Evolutionary conservation across 495 filamentous ascomycete species (phyloP).

Genomic region (Terfezia claveryi): DNA sequence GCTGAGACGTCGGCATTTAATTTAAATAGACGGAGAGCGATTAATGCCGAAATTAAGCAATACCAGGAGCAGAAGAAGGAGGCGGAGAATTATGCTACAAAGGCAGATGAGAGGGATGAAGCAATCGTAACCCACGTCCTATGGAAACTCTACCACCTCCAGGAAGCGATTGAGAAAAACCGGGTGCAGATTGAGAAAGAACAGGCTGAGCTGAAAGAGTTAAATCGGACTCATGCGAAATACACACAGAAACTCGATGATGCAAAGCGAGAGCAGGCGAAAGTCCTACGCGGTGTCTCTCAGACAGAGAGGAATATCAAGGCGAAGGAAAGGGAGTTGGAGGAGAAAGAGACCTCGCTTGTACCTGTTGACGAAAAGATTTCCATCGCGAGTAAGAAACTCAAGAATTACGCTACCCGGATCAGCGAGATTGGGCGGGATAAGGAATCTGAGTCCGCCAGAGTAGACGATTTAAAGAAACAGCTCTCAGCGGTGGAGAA

Average conservation of each 20-base stretch:
- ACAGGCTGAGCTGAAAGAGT: slow-evolving; percentile 90
- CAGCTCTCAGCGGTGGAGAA: slow-evolving; percentile 69
- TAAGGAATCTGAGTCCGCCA: slow-evolving; percentile 40
- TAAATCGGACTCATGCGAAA: slow-evolving; percentile 64
- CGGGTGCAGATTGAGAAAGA: slow-evolving; percentile 78
- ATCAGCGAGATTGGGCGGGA: slow-evolving; percentile 54
- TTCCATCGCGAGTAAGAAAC: slow-evolving; percentile 48
- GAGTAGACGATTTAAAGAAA: slow-evolving; percentile 50
- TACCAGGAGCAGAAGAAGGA: slow-evolving; percentile 95
- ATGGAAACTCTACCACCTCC: slow-evolving; percentile 95
- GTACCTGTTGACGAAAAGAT: slow-evolving; percentile 88
- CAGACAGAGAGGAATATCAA: slow-evolving; percentile 68
- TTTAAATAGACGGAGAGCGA: slow-evolving; percentile 67
- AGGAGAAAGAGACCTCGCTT: slow-evolving; percentile 61
- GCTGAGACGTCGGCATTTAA: slow-evolving; percentile 71
- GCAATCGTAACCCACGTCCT: slow-evolving; percentile 86
- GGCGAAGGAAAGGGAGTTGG: slow-evolving; percentile 67
- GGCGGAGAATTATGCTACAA: slow-evolving; percentile 72
- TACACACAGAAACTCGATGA: slow-evolving; percentile 64
- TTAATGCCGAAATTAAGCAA: slow-evolving; percentile 95
- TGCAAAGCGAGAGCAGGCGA: slow-evolving; percentile 66
- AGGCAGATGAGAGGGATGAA: slow-evolving; percentile 71
- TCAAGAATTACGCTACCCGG: slow-evolving; percentile 40
- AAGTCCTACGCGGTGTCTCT: slow-evolving; percentile 52
- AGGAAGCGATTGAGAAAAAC: slow-evolving; percentile 77